Percentiles rank a stretch among this genome's conserved stretches.
phyloP scores from a whole-genome alignment of 371 early-diverging fungal species.

The Mucor irregularis region DNA sequence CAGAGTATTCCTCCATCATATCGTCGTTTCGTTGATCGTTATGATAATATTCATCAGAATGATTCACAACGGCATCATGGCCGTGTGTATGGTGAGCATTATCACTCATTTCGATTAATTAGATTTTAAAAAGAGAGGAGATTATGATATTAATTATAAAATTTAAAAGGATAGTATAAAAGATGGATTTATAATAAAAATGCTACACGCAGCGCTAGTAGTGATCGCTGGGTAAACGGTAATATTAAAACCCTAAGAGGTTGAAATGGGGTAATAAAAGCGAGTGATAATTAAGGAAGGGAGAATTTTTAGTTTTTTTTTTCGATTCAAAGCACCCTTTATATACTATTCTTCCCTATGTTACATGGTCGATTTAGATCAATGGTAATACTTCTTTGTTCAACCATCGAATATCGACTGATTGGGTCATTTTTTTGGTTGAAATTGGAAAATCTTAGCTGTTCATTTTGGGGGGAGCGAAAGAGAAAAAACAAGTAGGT shows the following conservation, averaged over 20 bases:
- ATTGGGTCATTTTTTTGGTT: not conserved
- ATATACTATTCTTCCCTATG: not conserved
- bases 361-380: not conserved
- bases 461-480: no score
- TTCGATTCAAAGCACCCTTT: not conserved
- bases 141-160: no score
- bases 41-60: slow-evolving; percentile 3
- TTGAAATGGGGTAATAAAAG: no score
- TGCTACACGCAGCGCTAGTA: no score
- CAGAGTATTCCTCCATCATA: slow-evolving; percentile 43
- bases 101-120: slow-evolving; percentile 1
- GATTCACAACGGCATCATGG: not conserved
- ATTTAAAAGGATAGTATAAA: no score
- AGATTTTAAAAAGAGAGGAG: not conserved
- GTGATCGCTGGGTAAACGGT: no score
- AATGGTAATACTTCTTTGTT: no score
- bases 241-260: no score
- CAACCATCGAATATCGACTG: not conserved
- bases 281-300: not conserved
- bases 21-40: not conserved
- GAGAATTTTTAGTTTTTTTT: not conserved
- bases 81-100: not conserved
- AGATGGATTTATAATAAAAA: no score
- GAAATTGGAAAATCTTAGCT: no score
- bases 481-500: no score